Base-by-base conservation (phyloP, 148 eudicot species). In the Nepenthes mirabilis region DNA sequence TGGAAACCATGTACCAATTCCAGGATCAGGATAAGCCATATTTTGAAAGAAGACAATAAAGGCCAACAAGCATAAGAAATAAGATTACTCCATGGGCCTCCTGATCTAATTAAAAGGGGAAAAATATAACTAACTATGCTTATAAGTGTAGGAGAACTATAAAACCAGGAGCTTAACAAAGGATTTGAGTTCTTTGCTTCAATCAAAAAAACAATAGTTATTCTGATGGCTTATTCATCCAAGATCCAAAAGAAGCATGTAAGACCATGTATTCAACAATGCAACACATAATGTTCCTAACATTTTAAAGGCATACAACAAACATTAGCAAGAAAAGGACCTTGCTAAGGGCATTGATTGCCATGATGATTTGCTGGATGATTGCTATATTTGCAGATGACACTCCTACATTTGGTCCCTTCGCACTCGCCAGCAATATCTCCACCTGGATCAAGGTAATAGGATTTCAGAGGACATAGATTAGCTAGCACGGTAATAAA, bases 341-440 rank as follows among this genome's bases (percentile, higher is more conserved):
- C 99, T 93, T 93, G 95, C 99, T 93, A 54, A 93, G 85, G 47
- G 91, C 86, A 79, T 93, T 93, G 56, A 93, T 88, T 60, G 99
- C 91, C 95, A 86, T 86, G 60, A 93, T 65, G 33, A 84, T 86
- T 74, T 86, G 96, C 78, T 88, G 88, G 64, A 93, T 79, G 63
- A 74, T 76, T 54, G 68, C 65, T 47, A 84, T 63, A 70, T 79
- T 83, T 37, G 76, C 75, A 6, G 81, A 60, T 58, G 83, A 77
- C 52, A 75, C 84, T 60, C 82, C 85, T 51, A 77, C 58, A 71
- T 73, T 83, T 59, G 72, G 82, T 50, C 59, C 70, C 58, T 82
- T 77, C 55, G 87, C 82, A 67, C 76, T 82, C 62, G 57, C 68
- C 60, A 93, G 81, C 64, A 81, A 70, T 12, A 65, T 64, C 76